Base-by-base conservation (phyloP, 805 yeast genomes). In the Metschnikowia noctiluminum region DNA sequence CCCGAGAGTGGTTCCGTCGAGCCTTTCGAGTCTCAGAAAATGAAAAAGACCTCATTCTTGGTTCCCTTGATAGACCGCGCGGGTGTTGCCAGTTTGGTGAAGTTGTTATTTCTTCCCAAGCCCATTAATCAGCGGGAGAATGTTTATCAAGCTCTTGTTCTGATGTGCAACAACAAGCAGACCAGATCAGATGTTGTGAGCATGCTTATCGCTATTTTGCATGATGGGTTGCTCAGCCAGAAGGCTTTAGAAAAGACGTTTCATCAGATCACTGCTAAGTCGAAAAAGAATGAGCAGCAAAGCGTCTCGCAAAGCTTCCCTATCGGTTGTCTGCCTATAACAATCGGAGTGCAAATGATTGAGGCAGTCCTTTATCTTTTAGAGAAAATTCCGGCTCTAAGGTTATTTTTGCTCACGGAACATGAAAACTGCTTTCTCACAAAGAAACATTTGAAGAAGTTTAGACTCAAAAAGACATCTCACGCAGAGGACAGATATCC, bases 331-430 rank as follows among this genome's bases (percentile, higher is more conserved):
- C 79, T 91, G 0, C 87, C 92, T 0, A 68, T 84, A 10, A 71
- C 79, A 10, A 85, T 89, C 21, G 91, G 91, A 0, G 83, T 81
- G 41, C 96, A 89, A 59, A 77, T 85, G 4, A 73, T 91, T 40
- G 96, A 88, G 51, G 83, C 87, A 0, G 68, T 90, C 14, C 88
- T 85, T 53, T 82, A 78, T 56, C 70, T 90, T 42, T 73, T 90
- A 43, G 89, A 85, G 48, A 72, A 80, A 32, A 87, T 84, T 53
- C 73, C 77, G 9, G 87, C 83, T 51, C 71, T 87, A 62, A 77
- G 94, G 53, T 81, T 82, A 59, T 89, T 82, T 59, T 84, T 91
- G 64, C 69, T 91, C 50, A 81, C 86, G 6, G 96, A 89, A 54
- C 96, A 89, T 61, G 81, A 76, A 35, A 70, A 71, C 46, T 63